A percentile compares a stretch with the other conserved stretches of the same genome.
Evolutionary conservation across 139 green algal genomes (phyloP).

Genomic region (Raphidocelis subcapitata): DNA sequence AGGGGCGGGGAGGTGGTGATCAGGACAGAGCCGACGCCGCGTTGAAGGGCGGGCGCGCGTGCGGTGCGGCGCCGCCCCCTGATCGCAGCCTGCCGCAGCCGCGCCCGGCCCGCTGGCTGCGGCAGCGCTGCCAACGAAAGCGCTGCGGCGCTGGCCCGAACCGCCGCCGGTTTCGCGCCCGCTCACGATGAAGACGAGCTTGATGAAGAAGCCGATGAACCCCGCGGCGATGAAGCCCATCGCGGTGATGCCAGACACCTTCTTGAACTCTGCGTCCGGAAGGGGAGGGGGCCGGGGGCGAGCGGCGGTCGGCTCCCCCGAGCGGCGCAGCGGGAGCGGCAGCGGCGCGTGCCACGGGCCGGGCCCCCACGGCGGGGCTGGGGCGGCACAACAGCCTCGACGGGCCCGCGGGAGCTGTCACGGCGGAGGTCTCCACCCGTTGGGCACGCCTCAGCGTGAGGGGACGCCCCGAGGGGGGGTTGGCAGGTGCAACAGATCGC

Average conservation of each 20-base stretch:
- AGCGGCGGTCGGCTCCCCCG: background rate
- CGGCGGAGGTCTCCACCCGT: too few species aligned
- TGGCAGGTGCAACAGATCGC: background rate
- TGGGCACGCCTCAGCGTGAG: too few species aligned
- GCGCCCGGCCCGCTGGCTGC: too few species aligned
- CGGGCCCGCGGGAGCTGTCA: too few species aligned
- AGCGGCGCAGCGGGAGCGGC: background rate
- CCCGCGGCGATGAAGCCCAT: conserved; percentile 94
- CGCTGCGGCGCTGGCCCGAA: background rate
- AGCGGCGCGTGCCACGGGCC: background rate
- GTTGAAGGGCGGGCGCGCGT: too few species aligned
- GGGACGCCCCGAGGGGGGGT: background rate
- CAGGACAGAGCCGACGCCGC: too few species aligned
- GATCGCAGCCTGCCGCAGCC: too few species aligned
- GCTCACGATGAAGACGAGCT: conserved; percentile 93
- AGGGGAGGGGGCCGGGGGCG: background rate
- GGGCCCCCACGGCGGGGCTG: too few species aligned
- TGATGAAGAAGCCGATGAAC: conserved; percentile 98
- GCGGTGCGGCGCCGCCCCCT: too few species aligned
- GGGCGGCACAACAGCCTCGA: too few species aligned
- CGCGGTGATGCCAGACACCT: conserved; percentile 78
- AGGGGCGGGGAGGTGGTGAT: background rate
- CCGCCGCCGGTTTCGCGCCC: too few species aligned
- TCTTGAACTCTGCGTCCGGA: conserved; percentile 83
- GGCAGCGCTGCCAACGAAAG: background rate